Evolutionary conservation across 2,329 filamentous ascomycete genomes (phyloP), one percentile per base, ranked within the genome.

Genomic region (Ascochyta fabae): DNA sequence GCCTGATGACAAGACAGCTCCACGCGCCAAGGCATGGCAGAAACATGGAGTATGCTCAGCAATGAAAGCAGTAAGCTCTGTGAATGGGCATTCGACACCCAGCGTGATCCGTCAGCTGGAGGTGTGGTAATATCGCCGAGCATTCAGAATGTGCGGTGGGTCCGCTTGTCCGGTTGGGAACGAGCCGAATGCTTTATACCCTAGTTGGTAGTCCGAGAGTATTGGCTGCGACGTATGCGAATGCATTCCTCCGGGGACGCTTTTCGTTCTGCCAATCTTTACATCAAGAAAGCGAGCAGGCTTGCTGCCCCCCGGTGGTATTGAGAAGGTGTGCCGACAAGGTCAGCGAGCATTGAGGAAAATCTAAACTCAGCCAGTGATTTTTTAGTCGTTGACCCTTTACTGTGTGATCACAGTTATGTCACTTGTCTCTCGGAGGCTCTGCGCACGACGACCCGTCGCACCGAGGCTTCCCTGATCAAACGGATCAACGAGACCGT

Each of bases 151-250:
- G 33, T 41, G 46, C 38, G 19, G 60, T 60, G 60, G 60, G 52
- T 24, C 60, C 39, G 54, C 53, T 46, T 58, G 44, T 55, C 59
- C 53, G 43, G 53, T 49, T 59, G 43, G 47, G 53, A 44, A 36
- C 42, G 36, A 50, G 47, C 48, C 34, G 38, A 57, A 41, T 52
- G 49, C 43, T 42, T 46, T 49, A 46, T 58, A 52, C 53, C 49
- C 43, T 48, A 56, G 54, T 53, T 56, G 42, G 54, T 47, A 55
- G 56, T 24, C 44, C 48, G 31, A 49, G 43, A 53, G 50, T 53
- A 60, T 60, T 60, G 60, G 60, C 42, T 58, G 57, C 57, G 53
- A 55, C 44, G 44, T 57, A 40, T 52, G 39, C 34, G 56, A 42
- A 31, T 27, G 53, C 48, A 52, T 56, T 50, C 51, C 40, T 39